Conservation (phyloP, 305 asterid species). For the Solanum aculeatissimum region DNA sequence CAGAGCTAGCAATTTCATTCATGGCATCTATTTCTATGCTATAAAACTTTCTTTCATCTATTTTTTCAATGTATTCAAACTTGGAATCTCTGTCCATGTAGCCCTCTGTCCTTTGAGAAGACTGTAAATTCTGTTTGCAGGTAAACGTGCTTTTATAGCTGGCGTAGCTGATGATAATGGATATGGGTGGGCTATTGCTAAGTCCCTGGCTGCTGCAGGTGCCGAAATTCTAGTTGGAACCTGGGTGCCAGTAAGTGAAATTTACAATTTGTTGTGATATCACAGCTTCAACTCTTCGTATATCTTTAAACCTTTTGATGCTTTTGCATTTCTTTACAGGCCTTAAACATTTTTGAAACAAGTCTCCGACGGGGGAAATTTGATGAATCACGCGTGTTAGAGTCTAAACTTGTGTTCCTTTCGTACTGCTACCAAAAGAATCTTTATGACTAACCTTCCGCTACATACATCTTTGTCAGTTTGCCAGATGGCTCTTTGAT, state of each 20-base stretch:
- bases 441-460: background rate
- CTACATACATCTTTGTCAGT: slow-evolving; percentile 29
- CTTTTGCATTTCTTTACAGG: slow-evolving; percentile 30
- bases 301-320: background rate
- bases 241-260: slow-evolving; percentile 75
- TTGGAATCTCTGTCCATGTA: background rate
- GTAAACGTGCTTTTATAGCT: slow-evolving; percentile 83
- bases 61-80: background rate
- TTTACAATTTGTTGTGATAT: slow-evolving; percentile 1
- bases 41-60: background rate
- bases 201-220: slow-evolving; percentile 88
- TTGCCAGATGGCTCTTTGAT: slow-evolving; percentile 85
- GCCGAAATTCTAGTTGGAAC: slow-evolving; percentile 85
- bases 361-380: slow-evolving; percentile 89
- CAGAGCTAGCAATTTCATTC: background rate
- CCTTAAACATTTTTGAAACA: slow-evolving; percentile 75
- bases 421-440: background rate
- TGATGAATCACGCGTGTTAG: slow-evolving; percentile 78
- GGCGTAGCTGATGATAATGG: slow-evolving; percentile 93
- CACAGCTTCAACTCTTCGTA: background rate
- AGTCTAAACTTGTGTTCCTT: slow-evolving; percentile 4
- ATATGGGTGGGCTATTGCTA: slow-evolving; percentile 93
- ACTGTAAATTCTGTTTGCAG: slow-evolving; percentile 19
- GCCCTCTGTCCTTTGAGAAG: background rate
- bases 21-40: background rate